Evolutionary conservation across 768 basidiomycete species (phyloP).

Genomic region (Myochromella boudieri): DNA sequence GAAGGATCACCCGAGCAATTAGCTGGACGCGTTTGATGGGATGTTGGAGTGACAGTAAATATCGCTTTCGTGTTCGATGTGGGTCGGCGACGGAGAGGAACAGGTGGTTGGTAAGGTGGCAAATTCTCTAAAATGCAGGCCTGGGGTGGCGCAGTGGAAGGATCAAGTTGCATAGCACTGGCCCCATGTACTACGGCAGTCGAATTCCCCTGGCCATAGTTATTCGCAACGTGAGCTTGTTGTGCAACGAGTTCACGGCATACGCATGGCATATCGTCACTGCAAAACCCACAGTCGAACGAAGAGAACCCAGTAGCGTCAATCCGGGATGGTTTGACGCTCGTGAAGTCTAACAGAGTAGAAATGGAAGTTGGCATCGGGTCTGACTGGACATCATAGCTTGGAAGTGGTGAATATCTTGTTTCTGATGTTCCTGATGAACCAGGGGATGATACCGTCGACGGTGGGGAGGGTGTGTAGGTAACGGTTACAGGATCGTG

Average conservation of each 20-base stretch:
- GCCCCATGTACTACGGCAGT: conserved; percentile 22
- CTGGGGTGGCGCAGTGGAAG: conserved; percentile 23
- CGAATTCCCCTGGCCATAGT: conserved; percentile 22
- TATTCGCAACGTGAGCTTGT: conserved; percentile 30
- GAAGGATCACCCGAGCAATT: conserved; percentile 84
- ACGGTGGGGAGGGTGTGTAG: conserved; percentile 42
- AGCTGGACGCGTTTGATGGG: conserved; percentile 24
- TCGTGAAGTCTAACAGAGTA: conserved; percentile 32
- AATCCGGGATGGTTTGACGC: conserved; percentile 22
- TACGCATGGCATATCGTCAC: conserved; percentile 66
- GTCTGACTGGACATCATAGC: conserved; percentile 31
- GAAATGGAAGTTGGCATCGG: conserved; percentile 22
- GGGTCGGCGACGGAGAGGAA: conserved; percentile 70
- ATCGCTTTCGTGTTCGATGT: conserved; percentile 42
- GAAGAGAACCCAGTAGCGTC: conserved; percentile 36
- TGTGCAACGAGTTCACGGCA: conserved; percentile 69
- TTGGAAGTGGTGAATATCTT: conserved; percentile 29
- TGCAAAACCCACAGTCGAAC: conserved; percentile 78
- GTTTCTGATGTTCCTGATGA: conserved; percentile 34
- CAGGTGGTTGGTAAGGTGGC: conserved; percentile 77
- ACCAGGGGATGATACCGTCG: conserved; percentile 53
- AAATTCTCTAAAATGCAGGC: conserved; percentile 75
- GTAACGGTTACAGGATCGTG: conserved; percentile 34
- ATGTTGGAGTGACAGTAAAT: conserved; percentile 47
- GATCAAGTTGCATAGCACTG: conserved; percentile 23